Base-by-base conservation (phyloP, 176 grass and related monocot genomes). In the Poa pratensis region DNA sequence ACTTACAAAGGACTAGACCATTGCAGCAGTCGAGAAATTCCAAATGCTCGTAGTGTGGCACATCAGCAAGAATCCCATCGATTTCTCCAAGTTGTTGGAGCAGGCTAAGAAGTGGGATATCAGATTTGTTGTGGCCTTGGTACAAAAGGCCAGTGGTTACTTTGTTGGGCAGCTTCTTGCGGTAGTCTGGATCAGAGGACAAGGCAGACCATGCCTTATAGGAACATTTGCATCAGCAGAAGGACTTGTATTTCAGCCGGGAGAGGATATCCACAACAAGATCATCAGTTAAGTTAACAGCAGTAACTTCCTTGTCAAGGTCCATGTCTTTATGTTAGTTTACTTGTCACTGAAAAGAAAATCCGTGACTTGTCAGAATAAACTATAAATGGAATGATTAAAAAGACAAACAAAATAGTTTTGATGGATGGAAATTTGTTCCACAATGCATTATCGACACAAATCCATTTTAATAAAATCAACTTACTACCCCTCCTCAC, bases 1-100 rank as follows among this genome's bases (percentile, higher is more conserved):
- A 87, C 17, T 66, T 45, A 60, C 84, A 91, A 17, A 94, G 86
- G n/a, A 94, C 42, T 32, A 90, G 74, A 37, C 92, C 92, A 51
- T 86, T 89, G 83, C 80, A 91, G 40, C 75, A 86, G 54, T 89
- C 92, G 3, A 89, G 20, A 9, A 94, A 34, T 34, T 73, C 69
- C 3, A 82, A 75, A 32, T 50, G 61, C 13, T 78, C 73, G 53
- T 62, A 68, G 19, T 60, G 37, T 24, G 89, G 86, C 46, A 87
- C 76, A 64, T 88, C 83, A 57, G 69, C 78, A 10, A 82, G 79
- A 74, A 75, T 55, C n/a, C 40, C 53, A 71, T 45, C 68, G 11
- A 43, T 71, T 23, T 71, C 68, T 7, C 39, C 68, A 45, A 23
- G 2, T 3, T 45, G 23, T 73, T 34, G 46, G 22, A 57, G 73